These are phyloP conservation scores for Hydnum rufescens DNA, from an alignment of 768 basidiomycete genomes.

Conservation along the genomic window DNA sequence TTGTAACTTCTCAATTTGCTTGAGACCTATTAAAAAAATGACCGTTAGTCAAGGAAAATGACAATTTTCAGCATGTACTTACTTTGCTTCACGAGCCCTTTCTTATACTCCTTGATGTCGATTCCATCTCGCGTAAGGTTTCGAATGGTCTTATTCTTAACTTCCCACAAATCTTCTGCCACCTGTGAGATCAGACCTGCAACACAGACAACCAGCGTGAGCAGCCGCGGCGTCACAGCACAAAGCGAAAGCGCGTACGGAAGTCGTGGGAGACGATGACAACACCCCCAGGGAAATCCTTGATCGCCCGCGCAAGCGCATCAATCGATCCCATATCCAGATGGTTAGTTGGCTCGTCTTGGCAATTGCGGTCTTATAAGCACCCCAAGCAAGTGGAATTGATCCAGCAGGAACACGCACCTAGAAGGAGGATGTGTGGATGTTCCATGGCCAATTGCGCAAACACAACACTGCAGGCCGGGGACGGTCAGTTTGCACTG, in stretches of 20 bases:
- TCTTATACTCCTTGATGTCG: conserved; percentile 87
- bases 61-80: conserved; percentile 16
- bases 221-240: not conserved
- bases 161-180: conserved; percentile 98
- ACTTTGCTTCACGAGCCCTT: conserved; percentile 63
- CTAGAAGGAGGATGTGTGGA: conserved; percentile 80
- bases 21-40: conserved; percentile 32
- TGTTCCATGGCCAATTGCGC: conserved; percentile 94
- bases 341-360: conserved; percentile 94
- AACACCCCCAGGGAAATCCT: conserved; percentile 92
- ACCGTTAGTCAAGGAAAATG: not conserved
- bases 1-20: conserved; percentile 56
- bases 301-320: conserved; percentile 86
- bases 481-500: not conserved
- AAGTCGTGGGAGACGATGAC: conserved; percentile 99
- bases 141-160: conserved; percentile 79
- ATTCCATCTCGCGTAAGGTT: conserved; percentile 73
- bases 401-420: conserved; percentile 21
- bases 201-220: not conserved
- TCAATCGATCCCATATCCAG: conserved; percentile 98
- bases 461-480: conserved; percentile 78
- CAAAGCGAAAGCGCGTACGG: conserved; percentile 34
- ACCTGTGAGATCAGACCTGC: conserved; percentile 89
- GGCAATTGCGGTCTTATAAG: no score
- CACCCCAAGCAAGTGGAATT: conserved; percentile 4